These are phyloP conservation scores for Xylaria polymorpha DNA, from an alignment of 2,329 filamentous ascomycete genomes.

Conservation along the genomic window DNA sequence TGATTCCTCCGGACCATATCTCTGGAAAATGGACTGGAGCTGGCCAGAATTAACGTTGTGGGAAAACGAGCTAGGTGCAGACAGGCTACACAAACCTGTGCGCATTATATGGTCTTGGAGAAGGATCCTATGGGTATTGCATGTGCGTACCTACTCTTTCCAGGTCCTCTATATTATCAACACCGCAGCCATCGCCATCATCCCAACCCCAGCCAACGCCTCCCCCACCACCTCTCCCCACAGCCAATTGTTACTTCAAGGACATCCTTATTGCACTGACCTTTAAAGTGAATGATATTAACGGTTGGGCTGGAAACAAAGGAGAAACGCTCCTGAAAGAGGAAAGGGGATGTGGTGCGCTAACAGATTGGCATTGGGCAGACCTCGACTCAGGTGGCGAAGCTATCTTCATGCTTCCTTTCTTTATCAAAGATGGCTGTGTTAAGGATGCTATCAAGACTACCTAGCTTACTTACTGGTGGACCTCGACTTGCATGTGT, in stretches of 20 bases:
- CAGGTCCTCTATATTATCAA: not conserved
- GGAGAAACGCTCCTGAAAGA: too few relatives aligned
- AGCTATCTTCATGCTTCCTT: not conserved
- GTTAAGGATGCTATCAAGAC: too few relatives aligned
- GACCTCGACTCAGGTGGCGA: not conserved
- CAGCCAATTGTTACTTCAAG: too few relatives aligned
- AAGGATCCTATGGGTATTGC: not conserved
- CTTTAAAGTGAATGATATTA: too few relatives aligned
- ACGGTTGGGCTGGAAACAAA: too few relatives aligned
- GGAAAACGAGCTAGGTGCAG: not conserved
- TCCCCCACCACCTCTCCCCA: too few relatives aligned
- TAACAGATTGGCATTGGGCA: too few relatives aligned
- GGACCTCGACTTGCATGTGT: too few relatives aligned
- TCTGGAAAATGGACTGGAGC: not conserved
- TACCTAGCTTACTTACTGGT: too few relatives aligned
- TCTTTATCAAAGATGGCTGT: not conserved
- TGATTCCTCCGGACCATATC: not conserved
- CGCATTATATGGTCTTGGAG: not conserved
- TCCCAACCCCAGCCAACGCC: too few relatives aligned
- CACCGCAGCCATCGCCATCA: not conserved
- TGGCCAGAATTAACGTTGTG: not conserved
- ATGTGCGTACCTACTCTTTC: not conserved
- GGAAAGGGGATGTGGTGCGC: too few relatives aligned
- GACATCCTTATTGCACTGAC: too few relatives aligned
- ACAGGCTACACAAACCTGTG: not conserved